Percentiles rank a stretch among this genome's conserved stretches.
These are phyloP conservation scores for Pythium phragmiticola DNA, from an alignment of 352 stramenopile species.

Conservation along the genomic window DNA sequence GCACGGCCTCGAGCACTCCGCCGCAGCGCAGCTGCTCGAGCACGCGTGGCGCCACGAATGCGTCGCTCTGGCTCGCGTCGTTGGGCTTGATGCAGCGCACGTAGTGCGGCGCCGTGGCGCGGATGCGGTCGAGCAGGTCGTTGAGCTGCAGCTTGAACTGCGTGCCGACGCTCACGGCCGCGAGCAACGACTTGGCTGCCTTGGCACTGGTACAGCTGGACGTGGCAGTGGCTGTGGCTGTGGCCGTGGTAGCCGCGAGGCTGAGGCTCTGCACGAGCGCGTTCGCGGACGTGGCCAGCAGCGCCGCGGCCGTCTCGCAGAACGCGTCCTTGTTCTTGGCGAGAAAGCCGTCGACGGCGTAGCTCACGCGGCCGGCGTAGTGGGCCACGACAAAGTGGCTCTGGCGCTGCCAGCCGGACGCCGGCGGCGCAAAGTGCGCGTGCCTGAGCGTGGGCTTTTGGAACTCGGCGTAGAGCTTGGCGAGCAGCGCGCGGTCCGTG, in stretches of 20 bases:
- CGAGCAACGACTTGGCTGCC: conserved; percentile 46
- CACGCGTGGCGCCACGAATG: conserved; percentile 77
- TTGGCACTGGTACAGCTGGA: background rate
- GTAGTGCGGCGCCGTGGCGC: conserved; percentile 95
- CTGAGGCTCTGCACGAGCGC: conserved; percentile 38
- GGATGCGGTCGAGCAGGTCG: conserved; percentile 92
- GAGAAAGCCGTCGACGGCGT: conserved; percentile 77
- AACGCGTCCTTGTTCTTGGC: conserved; percentile 92
- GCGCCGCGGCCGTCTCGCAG: conserved; percentile 57
- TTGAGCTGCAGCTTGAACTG: conserved; percentile 95
- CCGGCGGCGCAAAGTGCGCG: conserved; percentile 49
- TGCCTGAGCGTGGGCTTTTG: conserved; percentile 35
- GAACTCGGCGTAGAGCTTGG: conserved; percentile 79
- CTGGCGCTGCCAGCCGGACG: conserved; percentile 42
- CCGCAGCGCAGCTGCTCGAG: conserved; percentile 85
- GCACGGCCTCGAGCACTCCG: conserved; percentile 87
- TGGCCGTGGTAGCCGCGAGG: background rate
- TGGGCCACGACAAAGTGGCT: conserved; percentile 84
- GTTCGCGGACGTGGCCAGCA: background rate
- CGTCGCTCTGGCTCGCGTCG: conserved; percentile 65
- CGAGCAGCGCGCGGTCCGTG: conserved; percentile 65
- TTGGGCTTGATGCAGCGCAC: conserved; percentile 99
- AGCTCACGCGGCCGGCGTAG: conserved; percentile 83
- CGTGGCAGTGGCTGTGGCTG: too few species aligned
- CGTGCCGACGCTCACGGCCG: conserved; percentile 72